phyloP scores from a whole-genome alignment of 106 monocot genomes.

The Posidonia australis region DNA sequence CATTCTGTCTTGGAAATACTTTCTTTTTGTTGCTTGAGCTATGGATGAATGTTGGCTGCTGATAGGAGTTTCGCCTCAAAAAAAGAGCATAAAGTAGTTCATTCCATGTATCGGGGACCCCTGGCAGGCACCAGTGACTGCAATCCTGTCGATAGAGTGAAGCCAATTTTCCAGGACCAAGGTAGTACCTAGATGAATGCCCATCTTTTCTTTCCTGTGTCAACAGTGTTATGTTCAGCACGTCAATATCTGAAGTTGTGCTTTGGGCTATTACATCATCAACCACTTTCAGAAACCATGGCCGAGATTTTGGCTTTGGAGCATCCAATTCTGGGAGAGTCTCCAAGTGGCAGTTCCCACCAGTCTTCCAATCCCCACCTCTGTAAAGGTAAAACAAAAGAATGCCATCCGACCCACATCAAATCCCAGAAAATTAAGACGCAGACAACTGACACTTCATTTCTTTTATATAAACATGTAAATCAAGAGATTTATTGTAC shows the following conservation, averaged over 20 bases:
- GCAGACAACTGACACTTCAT: too few species aligned
- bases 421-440: too few species aligned
- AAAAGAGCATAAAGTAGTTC: constrained; percentile 18
- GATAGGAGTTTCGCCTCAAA: constrained; percentile 1
- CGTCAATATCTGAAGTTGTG: background rate
- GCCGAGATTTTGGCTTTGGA: background rate
- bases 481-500: too few species aligned
- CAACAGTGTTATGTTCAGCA: constrained; percentile 13
- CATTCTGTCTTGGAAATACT: background rate
- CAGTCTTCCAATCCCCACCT: constrained; percentile 19
- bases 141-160: constrained; percentile 16
- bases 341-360: constrained; percentile 16
- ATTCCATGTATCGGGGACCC: constrained; percentile 22
- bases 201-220: constrained; percentile 16
- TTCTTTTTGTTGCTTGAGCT: background rate
- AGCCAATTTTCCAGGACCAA: constrained; percentile 9
- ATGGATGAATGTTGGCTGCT: background rate
- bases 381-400: background rate
- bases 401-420: too few species aligned
- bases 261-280: constrained; percentile 2
- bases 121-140: constrained; percentile 27
- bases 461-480: too few species aligned
- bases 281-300: background rate
- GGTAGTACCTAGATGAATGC: constrained; percentile 14
- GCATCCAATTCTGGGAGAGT: constrained; percentile 3